Evolutionary conservation across 2,329 filamentous ascomycete species (phyloP).

Genomic region (Orbilia blumenaviensis): DNA sequence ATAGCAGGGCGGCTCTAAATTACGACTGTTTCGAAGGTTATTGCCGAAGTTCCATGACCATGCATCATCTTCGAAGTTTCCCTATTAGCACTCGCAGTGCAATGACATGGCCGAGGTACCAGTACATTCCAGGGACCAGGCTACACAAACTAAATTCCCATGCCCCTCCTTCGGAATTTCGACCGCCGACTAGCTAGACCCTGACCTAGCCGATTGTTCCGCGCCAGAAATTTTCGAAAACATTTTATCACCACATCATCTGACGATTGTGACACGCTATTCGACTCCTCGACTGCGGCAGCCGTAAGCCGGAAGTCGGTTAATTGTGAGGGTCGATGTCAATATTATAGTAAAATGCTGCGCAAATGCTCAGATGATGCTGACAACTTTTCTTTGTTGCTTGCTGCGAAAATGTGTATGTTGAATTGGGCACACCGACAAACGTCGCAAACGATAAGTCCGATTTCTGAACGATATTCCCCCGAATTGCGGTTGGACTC

Average conservation of each 20-base stretch:
- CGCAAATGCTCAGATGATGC: neutral
- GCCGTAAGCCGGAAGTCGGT: neutral
- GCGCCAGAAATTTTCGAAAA: neutral
- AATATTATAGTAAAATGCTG: neutral
- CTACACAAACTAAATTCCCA: neutral
- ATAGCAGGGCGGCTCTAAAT: neutral
- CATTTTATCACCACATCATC: neutral
- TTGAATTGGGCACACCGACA: neutral
- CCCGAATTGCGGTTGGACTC: slow-evolving; percentile 10
- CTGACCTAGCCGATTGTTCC: neutral
- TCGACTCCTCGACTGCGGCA: neutral
- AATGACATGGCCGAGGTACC: neutral
- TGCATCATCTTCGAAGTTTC: neutral
- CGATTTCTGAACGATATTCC: neutral
- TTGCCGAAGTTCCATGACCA: slow-evolving; percentile 5
- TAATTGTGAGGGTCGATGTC: neutral
- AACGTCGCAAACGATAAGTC: neutral
- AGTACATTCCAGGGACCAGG: slow-evolving; percentile 7
- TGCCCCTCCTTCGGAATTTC: neutral
- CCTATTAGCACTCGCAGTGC: neutral
- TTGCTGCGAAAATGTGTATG: neutral
- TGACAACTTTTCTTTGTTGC: neutral
- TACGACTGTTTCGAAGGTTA: neutral
- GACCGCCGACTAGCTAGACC: neutral
- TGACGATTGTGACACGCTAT: neutral